phyloP scores from a whole-genome alignment of 2,329 filamentous ascomycete genomes.

The Xylaria sp. region DNA sequence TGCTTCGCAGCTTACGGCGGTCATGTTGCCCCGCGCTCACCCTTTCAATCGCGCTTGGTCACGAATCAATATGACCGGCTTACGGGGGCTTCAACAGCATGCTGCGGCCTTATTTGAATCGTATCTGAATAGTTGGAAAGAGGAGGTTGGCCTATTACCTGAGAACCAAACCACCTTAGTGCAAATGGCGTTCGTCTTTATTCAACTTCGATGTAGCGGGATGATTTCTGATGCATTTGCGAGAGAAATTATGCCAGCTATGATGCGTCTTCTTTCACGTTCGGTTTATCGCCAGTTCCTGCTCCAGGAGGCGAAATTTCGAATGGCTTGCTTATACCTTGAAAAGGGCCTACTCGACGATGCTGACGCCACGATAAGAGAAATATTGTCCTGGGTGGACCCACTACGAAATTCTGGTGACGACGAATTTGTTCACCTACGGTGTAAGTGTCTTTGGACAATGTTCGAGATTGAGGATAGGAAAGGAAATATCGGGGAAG shows the following conservation, averaged over 20 bases:
- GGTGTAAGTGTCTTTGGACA: conserved; percentile 36
- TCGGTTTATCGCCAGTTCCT: conserved; percentile 33
- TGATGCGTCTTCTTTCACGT: conserved; percentile 24
- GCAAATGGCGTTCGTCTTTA: conserved; percentile 39
- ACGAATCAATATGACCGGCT: conserved; percentile 35
- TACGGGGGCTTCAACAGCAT: conserved; percentile 33
- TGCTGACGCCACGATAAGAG: conserved; percentile 26
- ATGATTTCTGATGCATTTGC: conserved; percentile 34
- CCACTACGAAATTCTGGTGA: conserved; percentile 5
- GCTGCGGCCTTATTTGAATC: conserved; percentile 37
- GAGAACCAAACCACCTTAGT: conserved; percentile 31
- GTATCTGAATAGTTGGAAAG: conserved; percentile 35
- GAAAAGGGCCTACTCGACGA: conserved; percentile 30
- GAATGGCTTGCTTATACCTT: conserved; percentile 33
- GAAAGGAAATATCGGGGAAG: conserved; percentile 31
- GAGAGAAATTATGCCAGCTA: conserved; percentile 29
- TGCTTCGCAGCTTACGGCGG: conserved; percentile 35
- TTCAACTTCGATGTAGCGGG: conserved; percentile 38
- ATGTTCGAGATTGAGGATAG: conserved; percentile 36
- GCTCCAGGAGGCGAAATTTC: conserved; percentile 36
- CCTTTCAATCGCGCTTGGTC: conserved; percentile 40
- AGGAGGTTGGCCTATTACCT: conserved; percentile 30
- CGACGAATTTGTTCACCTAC: conserved; percentile 29
- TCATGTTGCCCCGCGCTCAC: conserved; percentile 34
- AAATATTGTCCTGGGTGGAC: conserved; percentile 36